phyloP scores from a whole-genome alignment of 805 yeast genomes.

The Metschnikowia chrysomelidarum region DNA sequence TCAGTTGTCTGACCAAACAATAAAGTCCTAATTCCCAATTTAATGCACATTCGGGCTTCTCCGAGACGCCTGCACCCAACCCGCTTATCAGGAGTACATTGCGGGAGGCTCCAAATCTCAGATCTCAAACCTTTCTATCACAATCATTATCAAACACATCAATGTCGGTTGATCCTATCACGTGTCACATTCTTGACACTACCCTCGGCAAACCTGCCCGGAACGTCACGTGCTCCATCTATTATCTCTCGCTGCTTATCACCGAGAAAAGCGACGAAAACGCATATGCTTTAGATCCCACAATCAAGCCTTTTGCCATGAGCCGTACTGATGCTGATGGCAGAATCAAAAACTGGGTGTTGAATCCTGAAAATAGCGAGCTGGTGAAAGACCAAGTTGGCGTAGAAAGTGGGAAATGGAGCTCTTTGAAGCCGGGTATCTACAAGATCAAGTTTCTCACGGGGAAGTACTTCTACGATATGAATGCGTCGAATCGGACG shows the following conservation, averaged over 20 bases:
- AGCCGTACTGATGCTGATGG: slow-evolving; percentile 81
- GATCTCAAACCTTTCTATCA: too few species aligned
- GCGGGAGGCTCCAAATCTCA: too few species aligned
- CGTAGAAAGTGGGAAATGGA: slow-evolving; percentile 40
- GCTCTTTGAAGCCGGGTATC: slow-evolving; percentile 52
- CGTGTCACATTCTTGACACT: slow-evolving; percentile 90
- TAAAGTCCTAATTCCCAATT: too few species aligned
- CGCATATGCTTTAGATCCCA: slow-evolving; percentile 25
- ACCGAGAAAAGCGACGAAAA: slow-evolving; percentile 24
- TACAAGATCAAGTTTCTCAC: slow-evolving; percentile 79
- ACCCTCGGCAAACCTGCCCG: slow-evolving; percentile 79
- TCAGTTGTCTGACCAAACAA: too few species aligned
- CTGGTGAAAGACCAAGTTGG: slow-evolving; percentile 26
- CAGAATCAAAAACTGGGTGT: slow-evolving; percentile 66
- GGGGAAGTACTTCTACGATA: slow-evolving; percentile 54
- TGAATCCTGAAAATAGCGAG: slow-evolving; percentile 34
- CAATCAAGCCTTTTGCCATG: slow-evolving; percentile 52
- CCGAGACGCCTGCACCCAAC: too few species aligned
- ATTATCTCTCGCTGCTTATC: slow-evolving; percentile 31
- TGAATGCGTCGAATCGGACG: slow-evolving; percentile 38
- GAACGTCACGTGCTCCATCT: slow-evolving; percentile 67
- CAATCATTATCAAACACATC: too few species aligned
- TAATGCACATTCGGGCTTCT: too few species aligned
- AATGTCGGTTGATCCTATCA: slow-evolving; percentile 54
- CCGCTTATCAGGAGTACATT: too few species aligned